Conservation (phyloP, 2,329 filamentous ascomycete species). For the Helotiales sp. region DNA sequence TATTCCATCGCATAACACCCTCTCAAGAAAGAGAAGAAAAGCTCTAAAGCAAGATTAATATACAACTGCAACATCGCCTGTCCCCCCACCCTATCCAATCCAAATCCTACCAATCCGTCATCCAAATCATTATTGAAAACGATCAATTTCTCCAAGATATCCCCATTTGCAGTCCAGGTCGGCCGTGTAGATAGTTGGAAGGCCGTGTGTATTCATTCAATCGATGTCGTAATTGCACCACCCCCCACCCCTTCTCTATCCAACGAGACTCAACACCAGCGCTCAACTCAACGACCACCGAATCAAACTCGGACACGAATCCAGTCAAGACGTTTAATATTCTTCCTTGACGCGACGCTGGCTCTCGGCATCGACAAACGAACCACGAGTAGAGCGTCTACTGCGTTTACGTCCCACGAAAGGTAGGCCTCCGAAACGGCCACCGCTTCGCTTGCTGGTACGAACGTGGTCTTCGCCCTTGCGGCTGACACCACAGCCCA, state of each 20-base stretch:
- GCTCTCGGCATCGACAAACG: conserved; percentile 55
- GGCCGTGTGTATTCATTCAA: conserved; percentile 24
- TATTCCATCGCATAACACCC: conserved; percentile 1
- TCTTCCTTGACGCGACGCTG: conserved; percentile 72
- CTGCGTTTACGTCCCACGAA: conserved; percentile 56
- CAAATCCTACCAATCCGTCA: neutral
- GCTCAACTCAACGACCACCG: neutral
- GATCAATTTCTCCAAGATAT: neutral
- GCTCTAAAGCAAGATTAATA: neutral
- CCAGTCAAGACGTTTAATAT: conserved; percentile 48
- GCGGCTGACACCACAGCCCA: conserved; percentile 55
- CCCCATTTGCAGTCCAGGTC: neutral
- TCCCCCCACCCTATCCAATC: neutral
- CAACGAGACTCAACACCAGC: neutral
- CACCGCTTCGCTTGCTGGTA: conserved; percentile 29
- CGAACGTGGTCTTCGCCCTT: conserved; percentile 35
- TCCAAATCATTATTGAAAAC: conserved; percentile 4
- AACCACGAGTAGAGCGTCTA: conserved; percentile 55
- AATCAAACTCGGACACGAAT: neutral
- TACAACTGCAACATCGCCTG: conserved; percentile 6
- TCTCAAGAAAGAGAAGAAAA: neutral
- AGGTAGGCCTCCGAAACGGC: conserved; percentile 46
- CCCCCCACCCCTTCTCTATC: neutral
- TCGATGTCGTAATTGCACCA: conserved; percentile 7
- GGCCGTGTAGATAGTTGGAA: conserved; percentile 16